phyloP scores from a whole-genome alignment of 371 early-diverging fungal genomes.

The Agmasoma carcini region DNA sequence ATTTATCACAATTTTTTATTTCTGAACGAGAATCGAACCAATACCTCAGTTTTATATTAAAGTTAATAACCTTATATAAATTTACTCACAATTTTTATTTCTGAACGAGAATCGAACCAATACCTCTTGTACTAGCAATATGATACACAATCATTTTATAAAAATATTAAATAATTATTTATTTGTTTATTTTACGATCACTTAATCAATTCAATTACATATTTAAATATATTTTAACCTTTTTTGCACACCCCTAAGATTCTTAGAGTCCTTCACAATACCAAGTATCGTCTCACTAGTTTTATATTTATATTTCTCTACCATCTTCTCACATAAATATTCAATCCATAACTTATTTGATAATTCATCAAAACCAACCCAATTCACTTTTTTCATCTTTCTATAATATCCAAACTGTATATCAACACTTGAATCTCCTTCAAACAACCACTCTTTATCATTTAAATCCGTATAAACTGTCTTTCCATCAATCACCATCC shows the following conservation, averaged over 20 bases:
- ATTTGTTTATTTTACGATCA: too few species aligned
- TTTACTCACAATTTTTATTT: too few species aligned
- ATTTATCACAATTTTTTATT: too few species aligned
- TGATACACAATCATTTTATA: not conserved
- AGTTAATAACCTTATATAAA: too few species aligned
- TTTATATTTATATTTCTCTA: not conserved
- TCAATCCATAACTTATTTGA: slow-evolving; percentile 54
- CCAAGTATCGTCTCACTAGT: not conserved
- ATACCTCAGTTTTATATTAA: too few species aligned
- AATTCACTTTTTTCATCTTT: slow-evolving; percentile 58
- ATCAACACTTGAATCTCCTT: slow-evolving; percentile 58
- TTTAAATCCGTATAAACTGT: slow-evolving; percentile 44
- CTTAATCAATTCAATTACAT: too few species aligned
- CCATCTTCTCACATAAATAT: slow-evolving; percentile 35
- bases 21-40: too few species aligned
- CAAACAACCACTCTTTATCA: slow-evolving; percentile 58
- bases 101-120: too few species aligned
- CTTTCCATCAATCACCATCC: slow-evolving; percentile 10
- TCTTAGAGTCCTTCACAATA: not conserved
- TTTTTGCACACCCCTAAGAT: not conserved
- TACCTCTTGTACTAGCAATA: too few species aligned
- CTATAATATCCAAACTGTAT: slow-evolving; percentile 64
- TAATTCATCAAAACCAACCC: slow-evolving; percentile 55
- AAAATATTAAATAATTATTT: not conserved
- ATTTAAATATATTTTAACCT: too few species aligned